Evolutionary conservation across 2,329 filamentous ascomycete species (phyloP).

Genomic region (Endocalyx cinctus): DNA sequence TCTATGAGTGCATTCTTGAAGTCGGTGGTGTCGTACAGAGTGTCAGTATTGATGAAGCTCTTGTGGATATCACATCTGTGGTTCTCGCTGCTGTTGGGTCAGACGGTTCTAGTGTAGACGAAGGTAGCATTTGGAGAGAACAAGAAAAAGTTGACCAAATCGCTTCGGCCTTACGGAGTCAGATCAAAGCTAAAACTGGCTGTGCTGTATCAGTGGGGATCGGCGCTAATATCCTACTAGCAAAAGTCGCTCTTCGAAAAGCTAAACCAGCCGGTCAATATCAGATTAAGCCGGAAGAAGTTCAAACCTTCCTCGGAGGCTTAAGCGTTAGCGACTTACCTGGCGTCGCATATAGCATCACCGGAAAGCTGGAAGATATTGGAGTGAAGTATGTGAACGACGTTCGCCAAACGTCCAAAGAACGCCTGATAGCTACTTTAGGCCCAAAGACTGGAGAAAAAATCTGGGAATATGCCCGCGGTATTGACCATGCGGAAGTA

Average conservation of each 20-base stretch:
- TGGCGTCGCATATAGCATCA: conserved; percentile 87
- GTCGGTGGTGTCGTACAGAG: conserved; percentile 85
- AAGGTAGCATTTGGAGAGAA: conserved; percentile 70
- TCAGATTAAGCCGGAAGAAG: conserved; percentile 77
- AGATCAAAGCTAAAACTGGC: conserved; percentile 68
- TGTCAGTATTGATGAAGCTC: conserved; percentile 92
- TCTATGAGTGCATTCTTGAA: conserved; percentile 79
- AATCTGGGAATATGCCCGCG: conserved; percentile 83
- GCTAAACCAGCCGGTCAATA: conserved; percentile 94
- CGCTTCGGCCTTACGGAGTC: conserved; percentile 60
- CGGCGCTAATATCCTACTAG: conserved; percentile 82
- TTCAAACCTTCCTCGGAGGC: conserved; percentile 70
- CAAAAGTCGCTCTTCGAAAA: conserved; percentile 83
- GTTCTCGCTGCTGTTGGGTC: conserved; percentile 64
- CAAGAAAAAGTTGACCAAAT: conserved; percentile 74
- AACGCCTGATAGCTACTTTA: conserved; percentile 66
- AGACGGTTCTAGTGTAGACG: conserved; percentile 58
- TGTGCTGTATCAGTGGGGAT: conserved; percentile 93
- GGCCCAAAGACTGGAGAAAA: conserved; percentile 92
- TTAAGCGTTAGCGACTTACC: conserved; percentile 79
- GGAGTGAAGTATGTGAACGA: conserved; percentile 80
- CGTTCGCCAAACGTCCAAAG: conserved; percentile 70
- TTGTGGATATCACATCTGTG: conserved; percentile 74
- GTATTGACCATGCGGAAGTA: conserved; percentile 81
- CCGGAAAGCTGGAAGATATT: conserved; percentile 81